Evolutionary conservation across 1,139 yeast genomes (phyloP).

Genomic region (Saccharomyces hybrid): DNA sequence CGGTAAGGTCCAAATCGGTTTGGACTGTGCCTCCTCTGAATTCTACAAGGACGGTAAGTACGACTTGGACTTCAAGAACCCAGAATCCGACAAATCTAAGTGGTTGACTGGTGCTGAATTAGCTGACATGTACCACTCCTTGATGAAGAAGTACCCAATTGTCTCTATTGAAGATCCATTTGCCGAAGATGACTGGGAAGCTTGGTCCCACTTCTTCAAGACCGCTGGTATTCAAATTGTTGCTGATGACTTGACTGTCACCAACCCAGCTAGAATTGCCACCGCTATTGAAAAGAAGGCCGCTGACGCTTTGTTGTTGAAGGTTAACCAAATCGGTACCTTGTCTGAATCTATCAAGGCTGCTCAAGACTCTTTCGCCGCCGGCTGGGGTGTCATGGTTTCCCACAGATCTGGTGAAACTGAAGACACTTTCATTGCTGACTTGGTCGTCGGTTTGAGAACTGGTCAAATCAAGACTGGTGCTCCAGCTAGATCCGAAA

Average conservation of each 20-base stretch:
- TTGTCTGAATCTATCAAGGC: conserved; percentile 87
- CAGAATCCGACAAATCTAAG: conserved; percentile 77
- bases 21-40: conserved; percentile 95
- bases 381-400: conserved; percentile 97
- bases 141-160: conserved; percentile 86
- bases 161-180: conserved; percentile 97
- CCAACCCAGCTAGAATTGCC: conserved; percentile 89
- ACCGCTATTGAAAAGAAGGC: conserved; percentile 93
- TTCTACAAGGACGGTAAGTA: conserved; percentile 92
- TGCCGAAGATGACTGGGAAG: conserved; percentile 98
- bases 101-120: conserved; percentile 84
- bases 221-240: conserved; percentile 78
- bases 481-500: conserved; percentile 99
- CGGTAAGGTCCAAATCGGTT: conserved; percentile 81
- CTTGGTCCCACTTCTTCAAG: conserved; percentile 83
- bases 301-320: conserved; percentile 84
- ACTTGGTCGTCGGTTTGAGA: conserved; percentile 92
- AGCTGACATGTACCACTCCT: conserved; percentile 70
- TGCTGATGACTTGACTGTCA: conserved; percentile 95
- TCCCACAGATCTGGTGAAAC: conserved; percentile 99
- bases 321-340: conserved; percentile 94
- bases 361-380: conserved; percentile 81
- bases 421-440: conserved; percentile 96
- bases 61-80: conserved; percentile 96
- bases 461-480: conserved; percentile 98